Conservation (phyloP, 2,329 filamentous ascomycete species). For the Phyllosticta citribraziliensis region DNA sequence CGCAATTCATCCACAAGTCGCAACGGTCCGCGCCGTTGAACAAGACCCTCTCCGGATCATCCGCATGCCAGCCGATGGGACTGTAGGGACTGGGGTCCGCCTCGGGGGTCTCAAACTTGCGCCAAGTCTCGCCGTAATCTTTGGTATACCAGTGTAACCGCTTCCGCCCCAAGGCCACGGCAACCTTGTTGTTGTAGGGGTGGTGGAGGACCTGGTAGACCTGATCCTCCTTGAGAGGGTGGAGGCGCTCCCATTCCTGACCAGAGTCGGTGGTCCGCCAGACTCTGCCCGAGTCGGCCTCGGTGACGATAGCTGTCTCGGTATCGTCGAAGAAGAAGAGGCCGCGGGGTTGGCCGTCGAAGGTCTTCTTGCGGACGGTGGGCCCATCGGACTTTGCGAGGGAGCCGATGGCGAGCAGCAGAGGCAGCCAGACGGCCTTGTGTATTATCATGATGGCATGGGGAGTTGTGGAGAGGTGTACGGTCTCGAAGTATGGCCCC, state of each 20-base stretch:
- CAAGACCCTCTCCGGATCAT: slow-evolving; percentile 74
- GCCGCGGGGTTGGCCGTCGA: slow-evolving; percentile 49
- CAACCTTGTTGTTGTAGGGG: slow-evolving; percentile 65
- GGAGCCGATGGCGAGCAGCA: slow-evolving; percentile 33
- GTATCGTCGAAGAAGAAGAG: slow-evolving; percentile 89
- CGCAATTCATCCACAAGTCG: slow-evolving; percentile 25
- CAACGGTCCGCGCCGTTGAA: slow-evolving; percentile 49
- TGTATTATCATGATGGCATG: slow-evolving; percentile 12
- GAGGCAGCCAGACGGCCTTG: slow-evolving; percentile 24
- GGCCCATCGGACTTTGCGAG: slow-evolving; percentile 46
- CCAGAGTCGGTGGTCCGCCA: slow-evolving; percentile 77
- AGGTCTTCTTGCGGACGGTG: slow-evolving; percentile 50
- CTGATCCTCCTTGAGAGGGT: slow-evolving; percentile 51
- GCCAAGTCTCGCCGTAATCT: slow-evolving; percentile 76
- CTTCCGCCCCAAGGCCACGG: slow-evolving; percentile 65
- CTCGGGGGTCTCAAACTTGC: slow-evolving; percentile 54
- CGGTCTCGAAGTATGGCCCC: background rate
- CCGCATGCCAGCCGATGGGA: slow-evolving; percentile 70
- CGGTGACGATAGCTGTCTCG: slow-evolving; percentile 68
- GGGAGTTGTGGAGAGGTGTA: background rate
- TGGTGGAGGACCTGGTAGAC: slow-evolving; percentile 62
- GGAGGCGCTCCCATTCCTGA: slow-evolving; percentile 58
- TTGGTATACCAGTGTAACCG: slow-evolving; percentile 72
- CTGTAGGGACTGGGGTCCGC: slow-evolving; percentile 44
- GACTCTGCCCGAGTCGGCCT: slow-evolving; percentile 53